Percentiles rank a stretch among this genome's conserved stretches.
Evolutionary conservation across 75 land plant genomes (phyloP).

Genomic region (Picea sitchensis): DNA sequence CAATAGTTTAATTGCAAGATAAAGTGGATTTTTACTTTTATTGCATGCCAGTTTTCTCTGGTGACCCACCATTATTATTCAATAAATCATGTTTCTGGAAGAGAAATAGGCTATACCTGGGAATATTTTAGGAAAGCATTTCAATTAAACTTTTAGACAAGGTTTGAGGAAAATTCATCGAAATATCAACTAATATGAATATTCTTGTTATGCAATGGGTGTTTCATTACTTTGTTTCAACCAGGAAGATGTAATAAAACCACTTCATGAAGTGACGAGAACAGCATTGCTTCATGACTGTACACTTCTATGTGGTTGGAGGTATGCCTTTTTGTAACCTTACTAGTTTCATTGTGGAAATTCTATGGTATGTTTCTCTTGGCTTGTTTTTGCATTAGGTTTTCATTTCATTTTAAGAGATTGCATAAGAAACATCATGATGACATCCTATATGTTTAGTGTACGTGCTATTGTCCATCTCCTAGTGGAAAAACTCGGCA

Average conservation of each 20-base stretch:
- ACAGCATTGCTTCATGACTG: conserved; percentile 96
- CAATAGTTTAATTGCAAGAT: not conserved
- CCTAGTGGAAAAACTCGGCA: too few species aligned
- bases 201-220: conserved; percentile 5
- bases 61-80: not conserved
- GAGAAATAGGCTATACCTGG: not conserved
- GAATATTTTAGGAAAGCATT: not conserved
- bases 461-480: not conserved
- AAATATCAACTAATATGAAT: not conserved
- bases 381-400: not conserved
- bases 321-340: conserved; percentile 35
- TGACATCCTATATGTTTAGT: not conserved
- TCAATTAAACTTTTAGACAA: not conserved
- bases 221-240: conserved; percentile 9
- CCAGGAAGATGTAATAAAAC: conserved; percentile 97
- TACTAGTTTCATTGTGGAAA: conserved; percentile 2
- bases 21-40: not conserved
- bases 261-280: conserved; percentile 93
- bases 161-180: not conserved
- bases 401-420: not conserved
- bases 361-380: not conserved
- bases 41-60: not conserved
- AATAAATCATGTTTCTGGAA: conserved; percentile 2
- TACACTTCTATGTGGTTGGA: conserved; percentile 97
- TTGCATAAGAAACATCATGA: not conserved